Percentiles rank a stretch among this genome's conserved stretches.
These are phyloP conservation scores for Carex parvula DNA, from an alignment of 176 grass and related monocot species.

Conservation along the genomic window DNA sequence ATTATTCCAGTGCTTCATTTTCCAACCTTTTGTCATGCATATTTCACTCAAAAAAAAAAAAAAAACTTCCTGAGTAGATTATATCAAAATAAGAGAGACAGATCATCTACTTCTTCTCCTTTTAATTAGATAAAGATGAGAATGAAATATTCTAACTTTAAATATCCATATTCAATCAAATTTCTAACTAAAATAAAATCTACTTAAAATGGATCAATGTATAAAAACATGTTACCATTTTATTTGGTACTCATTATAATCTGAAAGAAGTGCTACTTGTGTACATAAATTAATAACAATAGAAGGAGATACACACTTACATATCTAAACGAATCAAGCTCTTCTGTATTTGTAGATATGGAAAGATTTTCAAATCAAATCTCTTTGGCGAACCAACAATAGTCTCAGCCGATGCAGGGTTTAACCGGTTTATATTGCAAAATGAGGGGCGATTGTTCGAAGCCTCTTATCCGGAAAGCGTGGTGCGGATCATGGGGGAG, in stretches of 20 bases:
- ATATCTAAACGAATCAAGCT: not conserved
- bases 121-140: no score
- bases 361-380: conserved; percentile 33
- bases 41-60: no score
- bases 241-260: not conserved
- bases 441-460: conserved; percentile 30
- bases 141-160: no score
- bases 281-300: not conserved
- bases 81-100: no score
- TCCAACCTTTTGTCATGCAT: not conserved
- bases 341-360: conserved; percentile 18
- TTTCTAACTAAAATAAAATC: no score
- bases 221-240: not conserved
- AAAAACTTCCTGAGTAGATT: no score
- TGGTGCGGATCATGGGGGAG: conserved; percentile 22
- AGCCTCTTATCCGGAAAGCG: conserved; percentile 29
- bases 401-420: conserved; percentile 26
- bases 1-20: not conserved
- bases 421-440: conserved; percentile 37
- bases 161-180: no score
- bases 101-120: no score
- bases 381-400: conserved; percentile 34
- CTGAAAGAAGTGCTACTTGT: not conserved
- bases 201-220: not conserved
- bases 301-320: not conserved